Conservation (phyloP, 2,329 filamentous ascomycete species). For the Hymenoscyphus scutula region DNA sequence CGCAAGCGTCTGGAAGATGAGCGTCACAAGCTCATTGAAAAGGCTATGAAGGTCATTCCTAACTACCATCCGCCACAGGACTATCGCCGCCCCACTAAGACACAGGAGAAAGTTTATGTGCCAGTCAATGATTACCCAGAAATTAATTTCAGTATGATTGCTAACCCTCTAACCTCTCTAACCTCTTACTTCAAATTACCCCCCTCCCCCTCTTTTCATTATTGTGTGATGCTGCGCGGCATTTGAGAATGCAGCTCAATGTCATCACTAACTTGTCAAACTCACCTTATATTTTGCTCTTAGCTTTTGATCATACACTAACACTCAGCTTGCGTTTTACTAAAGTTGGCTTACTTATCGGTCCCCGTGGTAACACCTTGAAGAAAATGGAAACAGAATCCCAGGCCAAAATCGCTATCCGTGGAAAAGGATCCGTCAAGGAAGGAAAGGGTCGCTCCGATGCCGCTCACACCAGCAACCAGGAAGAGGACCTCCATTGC, state of each 20-base stretch:
- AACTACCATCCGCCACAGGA: slow-evolving; percentile 99
- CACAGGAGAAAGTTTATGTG: slow-evolving; percentile 99
- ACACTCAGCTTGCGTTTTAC: slow-evolving; percentile 80
- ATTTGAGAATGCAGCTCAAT: slow-evolving; percentile 34
- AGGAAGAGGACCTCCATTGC: slow-evolving; percentile 98
- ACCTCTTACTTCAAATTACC: slow-evolving; percentile 41
- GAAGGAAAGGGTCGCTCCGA: slow-evolving; percentile 99
- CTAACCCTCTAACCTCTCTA: slow-evolving; percentile 94
- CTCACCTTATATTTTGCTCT: slow-evolving; percentile 35
- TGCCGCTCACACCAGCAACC: slow-evolving; percentile 98
- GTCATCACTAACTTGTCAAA: slow-evolving; percentile 38
- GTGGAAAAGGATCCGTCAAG: slow-evolving; percentile 98
- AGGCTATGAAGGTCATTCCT: slow-evolving; percentile 99
- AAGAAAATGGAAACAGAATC: slow-evolving; percentile 99
- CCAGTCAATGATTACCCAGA: slow-evolving; percentile 99
- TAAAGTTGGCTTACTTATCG: slow-evolving; percentile 99
- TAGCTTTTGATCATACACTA: slow-evolving; percentile 60
- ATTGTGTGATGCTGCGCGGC: slow-evolving; percentile 39
- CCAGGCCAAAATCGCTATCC: slow-evolving; percentile 96
- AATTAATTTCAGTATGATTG: slow-evolving; percentile 99
- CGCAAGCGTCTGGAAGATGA: slow-evolving; percentile 97
- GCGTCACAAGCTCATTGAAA: slow-evolving; percentile 97
- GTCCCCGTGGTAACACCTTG: slow-evolving; percentile 98
- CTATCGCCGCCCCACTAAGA: slow-evolving; percentile 98
- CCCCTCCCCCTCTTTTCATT: slow-evolving; percentile 41